Conservation (phyloP, 108 stramenopile genomes). For the Fistulifera solaris region DNA sequence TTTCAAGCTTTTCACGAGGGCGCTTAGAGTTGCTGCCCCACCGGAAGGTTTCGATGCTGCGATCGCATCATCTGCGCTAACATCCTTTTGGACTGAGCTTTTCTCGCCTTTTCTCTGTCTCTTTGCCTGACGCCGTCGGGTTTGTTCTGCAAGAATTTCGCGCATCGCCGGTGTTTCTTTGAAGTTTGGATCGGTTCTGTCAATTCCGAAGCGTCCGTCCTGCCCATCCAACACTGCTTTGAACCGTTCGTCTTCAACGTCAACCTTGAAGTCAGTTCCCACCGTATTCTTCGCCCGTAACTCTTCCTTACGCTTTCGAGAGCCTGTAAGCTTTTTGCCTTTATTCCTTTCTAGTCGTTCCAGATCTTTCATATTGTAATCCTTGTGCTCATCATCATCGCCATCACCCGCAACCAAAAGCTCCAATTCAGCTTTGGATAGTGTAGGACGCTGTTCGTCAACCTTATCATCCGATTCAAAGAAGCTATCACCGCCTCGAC, state of each 20-base stretch:
- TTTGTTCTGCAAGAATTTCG: slow-evolving; percentile 69
- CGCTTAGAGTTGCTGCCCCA: neutral
- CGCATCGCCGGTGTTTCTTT: slow-evolving; percentile 90
- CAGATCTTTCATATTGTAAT: slow-evolving; percentile 80
- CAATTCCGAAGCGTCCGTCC: slow-evolving; percentile 89
- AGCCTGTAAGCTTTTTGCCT: slow-evolving; percentile 65
- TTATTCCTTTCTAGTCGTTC: slow-evolving; percentile 69
- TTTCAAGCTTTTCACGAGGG: slow-evolving; percentile 8
- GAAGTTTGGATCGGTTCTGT: slow-evolving; percentile 76
- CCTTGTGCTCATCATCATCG: slow-evolving; percentile 58
- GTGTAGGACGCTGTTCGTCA: slow-evolving; percentile 6
- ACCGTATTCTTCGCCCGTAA: slow-evolving; percentile 54
- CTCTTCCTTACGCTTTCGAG: slow-evolving; percentile 75
- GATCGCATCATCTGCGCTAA: neutral
- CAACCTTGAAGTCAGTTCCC: slow-evolving; percentile 75
- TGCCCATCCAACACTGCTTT: slow-evolving; percentile 78
- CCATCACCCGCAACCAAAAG: slow-evolving; percentile 72
- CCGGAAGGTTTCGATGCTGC: neutral
- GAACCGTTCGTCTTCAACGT: slow-evolving; percentile 80
- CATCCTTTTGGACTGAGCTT: neutral
- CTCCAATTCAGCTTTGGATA: slow-evolving; percentile 54
- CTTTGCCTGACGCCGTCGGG: slow-evolving; percentile 69
- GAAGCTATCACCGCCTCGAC: slow-evolving; percentile 2
- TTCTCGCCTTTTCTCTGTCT: slow-evolving; percentile 17
- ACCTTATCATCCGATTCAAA: slow-evolving; percentile 21